Base-by-base conservation (phyloP, 768 basidiomycete species). In the Trametes elegans region DNA sequence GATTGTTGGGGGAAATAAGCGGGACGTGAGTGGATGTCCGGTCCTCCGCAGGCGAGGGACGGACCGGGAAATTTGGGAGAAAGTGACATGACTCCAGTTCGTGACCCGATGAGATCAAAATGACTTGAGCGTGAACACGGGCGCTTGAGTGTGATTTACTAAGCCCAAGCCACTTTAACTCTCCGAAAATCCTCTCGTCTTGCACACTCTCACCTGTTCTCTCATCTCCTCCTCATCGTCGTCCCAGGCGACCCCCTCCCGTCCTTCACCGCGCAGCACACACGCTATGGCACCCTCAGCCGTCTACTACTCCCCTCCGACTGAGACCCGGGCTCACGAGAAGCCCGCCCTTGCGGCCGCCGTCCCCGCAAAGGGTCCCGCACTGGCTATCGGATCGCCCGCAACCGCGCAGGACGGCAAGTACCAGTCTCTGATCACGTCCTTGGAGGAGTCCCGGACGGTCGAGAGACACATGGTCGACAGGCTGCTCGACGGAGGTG, bases 401-500 rank as follows among this genome's bases (percentile, higher is more conserved):
- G 73, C 79, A 3, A 88, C 90, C 0, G 92, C 91, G 3, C 79
- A 83, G 66, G 83, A 91, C 65, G 93, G 92, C 28, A 79, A 77
- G 66, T 93, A 92, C 66, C 90, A 93, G 68, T 69, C 79, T 1
- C 72, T 90, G 57, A 77, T 91, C 47, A 76, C 82, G 7, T 74
- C 77, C 59, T 72, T 92, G 54, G 80, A 82, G 68, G 70, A 69
- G 53, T 76, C 74, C 16, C 70, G 78, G 58, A 64, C 72, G 29
- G 84, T 91, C 27, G 90, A 94, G 63, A 85, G 80, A 64, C 85
- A 92, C 66, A 82, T 94, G 74, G 72, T 93, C 26, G 92, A 95
- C 68, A 78, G 93, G 57, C 72, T 95, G 57, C 73, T 92, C 14
- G 91, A 90, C 70, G 79, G 81, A 74, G 92, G 92, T 93, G 64